Conservation (phyloP, 495 filamentous ascomycete species). For the Emericellopsis terricola region DNA sequence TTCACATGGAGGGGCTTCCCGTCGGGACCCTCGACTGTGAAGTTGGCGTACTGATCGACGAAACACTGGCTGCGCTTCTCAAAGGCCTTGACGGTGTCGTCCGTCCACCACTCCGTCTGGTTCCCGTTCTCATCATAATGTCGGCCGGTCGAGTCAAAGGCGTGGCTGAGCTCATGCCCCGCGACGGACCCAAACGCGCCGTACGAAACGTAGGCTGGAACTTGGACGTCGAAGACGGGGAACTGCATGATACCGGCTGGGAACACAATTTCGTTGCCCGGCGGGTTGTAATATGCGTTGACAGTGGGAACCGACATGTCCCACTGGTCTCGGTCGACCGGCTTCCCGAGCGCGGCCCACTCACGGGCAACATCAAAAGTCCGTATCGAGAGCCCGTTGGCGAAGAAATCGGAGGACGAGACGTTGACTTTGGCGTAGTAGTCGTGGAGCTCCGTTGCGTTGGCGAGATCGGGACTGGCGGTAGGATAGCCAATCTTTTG, state of each 20-base stretch:
- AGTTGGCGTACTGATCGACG: conserved; percentile 48
- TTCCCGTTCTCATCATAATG: conserved; percentile 51
- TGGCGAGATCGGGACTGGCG: conserved; percentile 41
- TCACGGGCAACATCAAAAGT: conserved; percentile 26
- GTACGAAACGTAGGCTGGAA: conserved; percentile 49
- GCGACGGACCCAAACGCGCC: conserved; percentile 54
- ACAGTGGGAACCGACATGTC: too few species aligned
- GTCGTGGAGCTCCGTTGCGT: conserved; percentile 34
- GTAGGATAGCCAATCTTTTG: conserved; percentile 63
- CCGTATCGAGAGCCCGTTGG: conserved; percentile 35
- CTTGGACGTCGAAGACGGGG: too few species aligned
- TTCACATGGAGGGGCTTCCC: conserved; percentile 46
- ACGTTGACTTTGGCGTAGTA: conserved; percentile 41
- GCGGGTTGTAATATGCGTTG: too few species aligned
- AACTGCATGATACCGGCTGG: too few species aligned
- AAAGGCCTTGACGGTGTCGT: conserved; percentile 42
- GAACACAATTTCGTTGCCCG: too few species aligned
- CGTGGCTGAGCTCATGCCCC: conserved; percentile 59
- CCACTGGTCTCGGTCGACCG: too few species aligned
- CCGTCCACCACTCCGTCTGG: conserved; percentile 53
- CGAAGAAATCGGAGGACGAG: conserved; percentile 32
- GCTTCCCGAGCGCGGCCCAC: too few species aligned
- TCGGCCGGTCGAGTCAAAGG: conserved; percentile 51
- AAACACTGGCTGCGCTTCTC: conserved; percentile 50
- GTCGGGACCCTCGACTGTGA: conserved; percentile 35